Conservation (phyloP, 2,329 filamentous ascomycete genomes). For the Sordariomycetes sp. region DNA sequence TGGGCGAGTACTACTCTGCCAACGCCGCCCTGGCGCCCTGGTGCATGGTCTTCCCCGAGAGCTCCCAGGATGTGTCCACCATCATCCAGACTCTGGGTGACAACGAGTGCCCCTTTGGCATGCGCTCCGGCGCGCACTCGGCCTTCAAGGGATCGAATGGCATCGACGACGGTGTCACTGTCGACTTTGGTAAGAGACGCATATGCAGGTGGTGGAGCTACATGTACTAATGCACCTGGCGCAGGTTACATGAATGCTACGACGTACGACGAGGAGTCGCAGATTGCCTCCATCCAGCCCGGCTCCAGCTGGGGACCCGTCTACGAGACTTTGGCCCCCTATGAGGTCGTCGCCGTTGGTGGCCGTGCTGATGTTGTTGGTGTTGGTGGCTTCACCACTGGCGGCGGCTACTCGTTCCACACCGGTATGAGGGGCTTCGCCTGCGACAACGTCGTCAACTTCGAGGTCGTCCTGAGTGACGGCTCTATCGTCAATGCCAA, state of each 20-base stretch:
- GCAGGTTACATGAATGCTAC: constrained; percentile 11
- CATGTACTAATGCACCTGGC: no score
- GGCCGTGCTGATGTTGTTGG: constrained; percentile 24
- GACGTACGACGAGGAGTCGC: constrained; percentile 13
- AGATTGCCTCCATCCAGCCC: constrained; percentile 28
- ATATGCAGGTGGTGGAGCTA: no score
- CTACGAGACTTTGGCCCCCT: constrained; percentile 9
- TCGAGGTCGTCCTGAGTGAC: constrained; percentile 30
- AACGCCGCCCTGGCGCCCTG: constrained; percentile 18
- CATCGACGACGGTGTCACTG: constrained; percentile 12
- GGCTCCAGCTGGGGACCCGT: constrained; percentile 29
- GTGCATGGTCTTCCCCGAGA: constrained; percentile 17
- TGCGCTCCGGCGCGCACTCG: constrained; percentile 18
- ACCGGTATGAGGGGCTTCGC: constrained; percentile 22
- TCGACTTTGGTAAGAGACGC: constrained; percentile 12
- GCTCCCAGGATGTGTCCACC: constrained; percentile 13
- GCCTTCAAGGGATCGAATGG: constrained; percentile 14
- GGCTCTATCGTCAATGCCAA: constrained; percentile 32
- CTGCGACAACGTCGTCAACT: constrained; percentile 32
- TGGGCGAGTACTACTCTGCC: constrained; percentile 18
- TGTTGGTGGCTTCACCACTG: constrained; percentile 13
- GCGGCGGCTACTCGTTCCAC: constrained; percentile 9
- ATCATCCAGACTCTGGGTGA: constrained; percentile 7
- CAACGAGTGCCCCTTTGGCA: constrained; percentile 12
- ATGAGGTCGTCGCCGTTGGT: constrained; percentile 27